Conservation (phyloP, 768 basidiomycete species). For the Hortiboletus campestris region DNA sequence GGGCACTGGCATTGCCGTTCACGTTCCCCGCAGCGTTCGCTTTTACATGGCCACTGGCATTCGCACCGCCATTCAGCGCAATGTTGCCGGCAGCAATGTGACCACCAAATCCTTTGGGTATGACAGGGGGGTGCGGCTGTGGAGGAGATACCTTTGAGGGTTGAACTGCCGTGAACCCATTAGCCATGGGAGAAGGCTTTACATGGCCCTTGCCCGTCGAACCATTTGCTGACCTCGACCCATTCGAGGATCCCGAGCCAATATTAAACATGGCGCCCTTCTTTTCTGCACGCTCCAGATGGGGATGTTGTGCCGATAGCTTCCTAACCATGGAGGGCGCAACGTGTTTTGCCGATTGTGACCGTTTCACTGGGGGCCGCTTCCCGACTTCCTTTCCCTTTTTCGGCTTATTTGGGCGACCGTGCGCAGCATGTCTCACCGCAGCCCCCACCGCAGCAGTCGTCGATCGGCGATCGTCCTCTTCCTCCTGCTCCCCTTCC, state of each 20-base stretch:
- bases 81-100: background rate
- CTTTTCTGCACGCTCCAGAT: slow-evolving; percentile 18
- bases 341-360: slow-evolving; percentile 31
- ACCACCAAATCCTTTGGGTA: slow-evolving; percentile 14
- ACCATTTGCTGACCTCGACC: slow-evolving; percentile 31
- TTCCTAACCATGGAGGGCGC: slow-evolving; percentile 30
- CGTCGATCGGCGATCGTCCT: slow-evolving; percentile 23
- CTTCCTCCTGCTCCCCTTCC: slow-evolving; percentile 9
- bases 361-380: slow-evolving; percentile 27
- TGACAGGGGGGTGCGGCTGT: slow-evolving; percentile 18
- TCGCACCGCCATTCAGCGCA: slow-evolving; percentile 16
- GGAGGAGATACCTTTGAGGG: slow-evolving; percentile 8
- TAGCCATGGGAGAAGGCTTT: slow-evolving; percentile 4
- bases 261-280: slow-evolving; percentile 50
- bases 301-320: slow-evolving; percentile 21
- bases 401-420: slow-evolving; percentile 26
- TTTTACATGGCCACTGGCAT: slow-evolving; percentile 8
- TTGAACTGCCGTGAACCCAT: slow-evolving; percentile 11
- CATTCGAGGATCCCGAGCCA: slow-evolving; percentile 58
- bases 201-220: slow-evolving; percentile 17
- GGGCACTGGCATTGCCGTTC: slow-evolving; percentile 23
- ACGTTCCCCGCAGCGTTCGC: slow-evolving; percentile 9
- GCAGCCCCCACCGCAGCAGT: slow-evolving; percentile 9
- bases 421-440: slow-evolving; percentile 8
- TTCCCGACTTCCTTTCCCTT: slow-evolving; percentile 34